Evolutionary conservation across 768 basidiomycete species (phyloP), one percentile per base, ranked within the genome.

Genomic region (Calocera viscosa): DNA sequence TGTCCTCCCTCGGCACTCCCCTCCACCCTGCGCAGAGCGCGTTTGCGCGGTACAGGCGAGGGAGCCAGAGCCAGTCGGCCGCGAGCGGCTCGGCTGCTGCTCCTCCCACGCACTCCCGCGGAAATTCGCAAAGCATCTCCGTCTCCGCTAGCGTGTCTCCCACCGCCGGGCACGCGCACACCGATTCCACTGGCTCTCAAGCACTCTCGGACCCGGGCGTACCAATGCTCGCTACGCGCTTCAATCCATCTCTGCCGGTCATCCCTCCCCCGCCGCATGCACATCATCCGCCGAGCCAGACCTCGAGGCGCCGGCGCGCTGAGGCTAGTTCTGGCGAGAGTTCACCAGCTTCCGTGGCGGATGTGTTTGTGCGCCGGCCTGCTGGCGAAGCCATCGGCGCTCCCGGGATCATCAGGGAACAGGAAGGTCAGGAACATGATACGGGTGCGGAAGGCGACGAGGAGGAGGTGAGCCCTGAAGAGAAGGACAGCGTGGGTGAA

Each of bases 1-100:
- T 93, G 86, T 92, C 90, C 1, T 89, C 87, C 68, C 82, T 93
- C 3, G 91, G 91, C 1, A 86, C 88, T 26, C 90, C 89, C 0
- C 80, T 92, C 65, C 75, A 68, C 17, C 30, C 66, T 17, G 53
- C 14, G 30, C 53, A 60, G 53, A 60, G 53, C 30, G 26, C 24
- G 53, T 60, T 60, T 26, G 53, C 11, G 53, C 30, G 30, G 5
- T 60, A 16, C 53, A 60, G 53, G 30, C 53, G 14, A 3, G 53
- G 26, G 53, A 60, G 53, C 22, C 53, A 5, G 53, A 60, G 14
- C 11, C 53, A 60, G 53, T 60, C 53, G 16, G 30, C 53, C 53
- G 53, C 53, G 53, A 60, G 53, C 53, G 53, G 53, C 53, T 60
- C 53, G 53, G 53, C 53, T 60, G 53, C 26, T 14, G 5, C 30